phyloP scores from a whole-genome alignment of 805 yeast species.

The Cyberlindnera xylosilytica region DNA sequence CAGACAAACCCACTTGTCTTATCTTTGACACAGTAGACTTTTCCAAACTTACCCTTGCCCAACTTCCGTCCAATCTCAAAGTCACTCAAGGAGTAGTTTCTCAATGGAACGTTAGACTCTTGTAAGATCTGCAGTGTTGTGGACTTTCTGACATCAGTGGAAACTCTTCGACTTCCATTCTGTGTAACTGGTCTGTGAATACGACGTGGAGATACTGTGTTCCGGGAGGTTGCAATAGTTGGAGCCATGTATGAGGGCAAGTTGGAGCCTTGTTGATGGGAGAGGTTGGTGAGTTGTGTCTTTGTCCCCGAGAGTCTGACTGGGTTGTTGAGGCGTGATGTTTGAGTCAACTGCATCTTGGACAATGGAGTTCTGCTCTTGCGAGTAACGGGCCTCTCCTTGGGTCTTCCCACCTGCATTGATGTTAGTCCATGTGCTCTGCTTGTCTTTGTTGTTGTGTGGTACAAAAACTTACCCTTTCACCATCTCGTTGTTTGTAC shows the following conservation, averaged over 20 bases:
- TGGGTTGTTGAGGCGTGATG: constrained; percentile 14
- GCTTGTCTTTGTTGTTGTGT: background rate
- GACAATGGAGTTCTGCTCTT: constrained; percentile 25
- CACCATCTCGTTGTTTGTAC: constrained; percentile 4
- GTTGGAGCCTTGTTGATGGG: background rate
- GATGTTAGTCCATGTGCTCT: background rate
- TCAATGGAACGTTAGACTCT: constrained; percentile 25
- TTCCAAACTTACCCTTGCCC: constrained; percentile 93
- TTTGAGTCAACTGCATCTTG: constrained; percentile 23
- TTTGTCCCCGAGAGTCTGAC: constrained; percentile 16
- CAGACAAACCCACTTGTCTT: constrained; percentile 72
- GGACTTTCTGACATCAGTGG: constrained; percentile 15
- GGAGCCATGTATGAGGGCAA: constrained; percentile 31
- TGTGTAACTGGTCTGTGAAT: constrained; percentile 14
- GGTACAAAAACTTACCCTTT: constrained; percentile 8
- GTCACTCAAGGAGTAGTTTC: constrained; percentile 47
- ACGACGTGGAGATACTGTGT: constrained; percentile 22
- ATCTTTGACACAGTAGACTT: constrained; percentile 85
- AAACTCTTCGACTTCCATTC: constrained; percentile 3
- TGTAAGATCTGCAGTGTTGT: constrained; percentile 26
- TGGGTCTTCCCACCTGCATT: constrained; percentile 12
- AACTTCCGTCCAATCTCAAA: constrained; percentile 85
- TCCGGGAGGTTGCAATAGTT: constrained; percentile 26
- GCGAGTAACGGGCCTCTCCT: constrained; percentile 2
- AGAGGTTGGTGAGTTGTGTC: constrained; percentile 2